These are phyloP conservation scores for Cladochytrium tenue DNA, from an alignment of 371 early-diverging fungal species.

Conservation along the genomic window DNA sequence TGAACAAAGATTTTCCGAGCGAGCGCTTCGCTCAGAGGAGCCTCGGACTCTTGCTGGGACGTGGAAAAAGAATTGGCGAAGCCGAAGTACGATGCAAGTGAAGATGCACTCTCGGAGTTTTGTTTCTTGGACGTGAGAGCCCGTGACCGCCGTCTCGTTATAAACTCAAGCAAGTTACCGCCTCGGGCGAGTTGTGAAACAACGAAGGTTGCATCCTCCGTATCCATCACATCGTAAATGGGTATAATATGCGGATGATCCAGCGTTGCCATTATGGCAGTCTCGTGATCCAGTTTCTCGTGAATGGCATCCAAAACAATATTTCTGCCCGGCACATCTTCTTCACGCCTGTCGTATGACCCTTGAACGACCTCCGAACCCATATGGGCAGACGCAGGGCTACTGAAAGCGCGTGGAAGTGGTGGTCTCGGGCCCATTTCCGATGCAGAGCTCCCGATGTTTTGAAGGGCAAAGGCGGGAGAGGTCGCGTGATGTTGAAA, in stretches of 20 bases:
- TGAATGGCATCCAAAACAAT: conserved; percentile 16
- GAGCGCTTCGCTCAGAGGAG: conserved; percentile 41
- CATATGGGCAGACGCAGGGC: background rate
- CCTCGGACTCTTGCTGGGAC: background rate
- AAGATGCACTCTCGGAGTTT: background rate
- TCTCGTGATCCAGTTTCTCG: conserved; percentile 33
- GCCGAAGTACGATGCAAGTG: background rate
- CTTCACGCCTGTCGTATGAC: background rate
- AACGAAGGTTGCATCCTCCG: conserved; percentile 65
- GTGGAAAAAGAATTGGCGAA: background rate
- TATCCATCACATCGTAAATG: conserved; percentile 64
- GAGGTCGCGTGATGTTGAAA: too few relatives aligned
- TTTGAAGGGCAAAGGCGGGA: background rate
- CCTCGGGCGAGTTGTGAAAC: conserved; percentile 68
- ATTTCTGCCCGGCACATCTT: too few relatives aligned
- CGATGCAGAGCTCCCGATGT: background rate
- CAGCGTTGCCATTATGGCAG: conserved; percentile 68
- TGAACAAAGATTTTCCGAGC: conserved; percentile 56
- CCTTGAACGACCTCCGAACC: background rate
- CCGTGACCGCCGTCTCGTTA: conserved; percentile 9
- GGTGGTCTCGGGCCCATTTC: background rate
- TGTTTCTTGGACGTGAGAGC: conserved; percentile 1
- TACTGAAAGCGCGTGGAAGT: conserved; percentile 1
- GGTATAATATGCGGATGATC: conserved; percentile 69
- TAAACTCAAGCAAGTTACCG: conserved; percentile 56